Evolutionary conservation across 2,329 filamentous ascomycete species (phyloP).

Genomic region (Cladophialophora yegresii): DNA sequence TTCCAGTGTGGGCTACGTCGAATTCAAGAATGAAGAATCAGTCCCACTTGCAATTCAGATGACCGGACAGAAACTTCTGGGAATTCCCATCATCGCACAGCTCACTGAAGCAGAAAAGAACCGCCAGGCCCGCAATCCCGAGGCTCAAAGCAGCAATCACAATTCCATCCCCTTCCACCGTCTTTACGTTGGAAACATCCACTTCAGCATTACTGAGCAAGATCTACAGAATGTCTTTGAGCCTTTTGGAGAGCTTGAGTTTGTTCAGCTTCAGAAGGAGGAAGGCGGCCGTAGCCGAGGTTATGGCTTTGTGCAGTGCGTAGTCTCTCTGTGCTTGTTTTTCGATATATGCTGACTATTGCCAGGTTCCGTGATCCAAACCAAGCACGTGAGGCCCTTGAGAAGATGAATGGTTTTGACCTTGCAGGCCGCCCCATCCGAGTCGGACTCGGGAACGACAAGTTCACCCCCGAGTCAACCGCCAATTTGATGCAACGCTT

Average conservation of each 20-base stretch:
- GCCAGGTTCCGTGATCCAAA: constrained; percentile 81
- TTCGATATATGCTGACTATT: constrained; percentile 35
- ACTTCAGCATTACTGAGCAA: constrained; percentile 97
- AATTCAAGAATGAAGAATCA: constrained; percentile 95
- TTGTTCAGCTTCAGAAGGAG: constrained; percentile 96
- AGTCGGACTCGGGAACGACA: constrained; percentile 99
- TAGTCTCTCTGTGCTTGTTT: constrained; percentile 37
- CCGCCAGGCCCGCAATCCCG: constrained; percentile 83
- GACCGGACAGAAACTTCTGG: constrained; percentile 97
- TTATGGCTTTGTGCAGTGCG: constrained; percentile 98
- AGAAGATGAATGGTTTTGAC: constrained; percentile 99
- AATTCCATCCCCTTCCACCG: constrained; percentile 94
- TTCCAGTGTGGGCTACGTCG: constrained; percentile 92
- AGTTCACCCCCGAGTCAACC: constrained; percentile 97
- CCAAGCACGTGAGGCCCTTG: constrained; percentile 88
- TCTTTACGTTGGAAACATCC: constrained; percentile 97
- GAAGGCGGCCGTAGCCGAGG: constrained; percentile 86
- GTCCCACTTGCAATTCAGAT: constrained; percentile 92
- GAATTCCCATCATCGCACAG: constrained; percentile 97
- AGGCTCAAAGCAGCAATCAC: constrained; percentile 67
- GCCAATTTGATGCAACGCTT: constrained; percentile 90
- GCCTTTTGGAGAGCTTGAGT: constrained; percentile 95
- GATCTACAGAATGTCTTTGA: constrained; percentile 96
- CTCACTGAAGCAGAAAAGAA: constrained; percentile 99
- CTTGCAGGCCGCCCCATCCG: constrained; percentile 95